Percentiles rank a stretch among this genome's conserved stretches.
These are phyloP conservation scores for Astrephomene gubernaculifera DNA, from an alignment of 139 green algal genomes.

Conservation along the genomic window DNA sequence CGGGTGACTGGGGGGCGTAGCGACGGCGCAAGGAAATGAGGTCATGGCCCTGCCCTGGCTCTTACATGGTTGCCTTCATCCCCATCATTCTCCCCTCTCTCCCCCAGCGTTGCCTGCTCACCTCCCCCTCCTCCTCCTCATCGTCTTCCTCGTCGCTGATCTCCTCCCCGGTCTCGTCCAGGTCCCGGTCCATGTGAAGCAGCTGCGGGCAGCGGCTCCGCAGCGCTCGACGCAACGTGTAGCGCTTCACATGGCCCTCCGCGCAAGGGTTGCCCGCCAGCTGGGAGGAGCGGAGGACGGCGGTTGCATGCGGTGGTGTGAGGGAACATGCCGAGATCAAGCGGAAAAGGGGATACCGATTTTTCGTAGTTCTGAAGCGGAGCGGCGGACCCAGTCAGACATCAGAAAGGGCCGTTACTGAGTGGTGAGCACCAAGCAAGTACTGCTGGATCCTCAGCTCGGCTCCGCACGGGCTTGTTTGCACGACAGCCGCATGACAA, in stretches of 20 bases:
- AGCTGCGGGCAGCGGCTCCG: slow-evolving; percentile 2
- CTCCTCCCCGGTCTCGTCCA: slow-evolving; percentile 28
- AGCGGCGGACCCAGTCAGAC: too few relatives aligned
- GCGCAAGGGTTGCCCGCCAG: slow-evolving; percentile 34
- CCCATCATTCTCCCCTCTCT: background rate
- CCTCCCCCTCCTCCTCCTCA: background rate
- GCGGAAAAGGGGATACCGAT: too few relatives aligned
- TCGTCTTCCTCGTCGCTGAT: slow-evolving; percentile 18
- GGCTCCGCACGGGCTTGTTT: too few relatives aligned
- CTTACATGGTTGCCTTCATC: too few relatives aligned
- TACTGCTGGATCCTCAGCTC: too few relatives aligned
- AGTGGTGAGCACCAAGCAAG: too few relatives aligned
- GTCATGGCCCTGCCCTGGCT: too few relatives aligned
- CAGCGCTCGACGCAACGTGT: background rate
- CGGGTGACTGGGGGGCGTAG: too few relatives aligned
- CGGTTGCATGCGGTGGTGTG: background rate
- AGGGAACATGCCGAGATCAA: background rate
- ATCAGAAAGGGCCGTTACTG: too few relatives aligned
- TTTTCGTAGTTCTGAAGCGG: too few relatives aligned
- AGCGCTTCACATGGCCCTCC: background rate
- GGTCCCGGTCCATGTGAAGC: slow-evolving; percentile 29
- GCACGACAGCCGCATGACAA: too few relatives aligned
- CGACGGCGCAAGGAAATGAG: too few relatives aligned
- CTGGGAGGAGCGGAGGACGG: background rate
- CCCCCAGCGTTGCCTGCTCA: background rate